These are phyloP conservation scores for Chlorella vulgaris DNA, from an alignment of 139 green algal species.

Conservation along the genomic window DNA sequence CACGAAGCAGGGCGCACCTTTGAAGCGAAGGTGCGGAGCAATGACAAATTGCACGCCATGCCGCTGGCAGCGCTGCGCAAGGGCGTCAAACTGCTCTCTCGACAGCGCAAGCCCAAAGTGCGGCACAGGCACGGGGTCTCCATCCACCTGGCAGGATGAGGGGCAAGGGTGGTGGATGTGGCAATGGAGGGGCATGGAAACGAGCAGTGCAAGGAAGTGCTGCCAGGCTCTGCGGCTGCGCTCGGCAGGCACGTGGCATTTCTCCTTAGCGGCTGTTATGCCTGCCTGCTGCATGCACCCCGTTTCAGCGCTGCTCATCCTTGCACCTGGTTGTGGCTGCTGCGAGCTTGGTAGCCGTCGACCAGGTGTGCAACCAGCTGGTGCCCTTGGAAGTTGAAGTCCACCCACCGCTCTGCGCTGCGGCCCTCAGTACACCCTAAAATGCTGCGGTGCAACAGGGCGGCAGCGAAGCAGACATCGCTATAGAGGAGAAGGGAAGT, in stretches of 20 bases:
- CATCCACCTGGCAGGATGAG: constrained; percentile 59
- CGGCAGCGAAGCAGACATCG: neutral
- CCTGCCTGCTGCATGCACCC: no score
- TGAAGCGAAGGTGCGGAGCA: constrained; percentile 82
- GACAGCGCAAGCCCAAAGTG: constrained; percentile 80
- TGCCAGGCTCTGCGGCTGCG: no score
- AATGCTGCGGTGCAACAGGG: constrained; percentile 35
- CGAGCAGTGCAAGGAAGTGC: no score
- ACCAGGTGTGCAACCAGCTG: constrained; percentile 82
- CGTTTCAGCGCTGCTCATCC: no score
- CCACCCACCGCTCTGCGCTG: constrained; percentile 46
- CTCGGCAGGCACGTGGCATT: no score
- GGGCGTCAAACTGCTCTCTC: constrained; percentile 71
- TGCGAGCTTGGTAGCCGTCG: constrained; percentile 61
- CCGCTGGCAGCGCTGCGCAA: constrained; percentile 62
- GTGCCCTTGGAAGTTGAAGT: constrained; percentile 83
- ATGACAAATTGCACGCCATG: constrained; percentile 72
- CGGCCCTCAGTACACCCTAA: constrained; percentile 73
- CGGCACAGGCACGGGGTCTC: constrained; percentile 86
- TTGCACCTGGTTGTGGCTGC: constrained; percentile 60
- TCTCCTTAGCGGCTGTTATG: no score
- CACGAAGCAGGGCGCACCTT: no score
- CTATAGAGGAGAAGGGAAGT: no score
- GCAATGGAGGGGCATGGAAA: neutral
- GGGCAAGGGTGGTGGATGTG: neutral